Evolutionary conservation across 164 flowering plant genomes (phyloP), one percentile per base, ranked within the genome.

Genomic region (Tetrastigma voinierianum): DNA sequence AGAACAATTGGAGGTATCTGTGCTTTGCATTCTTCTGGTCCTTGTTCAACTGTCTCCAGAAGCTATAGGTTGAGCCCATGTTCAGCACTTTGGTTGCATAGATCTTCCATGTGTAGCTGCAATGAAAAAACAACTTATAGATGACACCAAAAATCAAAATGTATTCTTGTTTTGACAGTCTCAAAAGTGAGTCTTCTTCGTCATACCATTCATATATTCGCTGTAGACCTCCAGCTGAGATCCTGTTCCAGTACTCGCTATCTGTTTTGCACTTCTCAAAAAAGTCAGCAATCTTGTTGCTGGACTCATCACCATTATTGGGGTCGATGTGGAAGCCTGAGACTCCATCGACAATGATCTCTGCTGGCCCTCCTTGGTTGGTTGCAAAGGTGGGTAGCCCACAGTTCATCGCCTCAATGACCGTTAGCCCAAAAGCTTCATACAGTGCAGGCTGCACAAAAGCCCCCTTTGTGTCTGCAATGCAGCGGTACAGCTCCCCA

Each of bases 91-190:
- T 93, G 64, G 82, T 84, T 25, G 98, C 99, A 66, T 96, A 93
- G n/a, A 96, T 93, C 77, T 93, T 90, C 99, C 99, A 96, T 61
- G 99, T 93, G 56, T 93, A 96, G 86, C 99, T 96, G 82, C 80
- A 78, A 62, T 20, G 62, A 20, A 61, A 64, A 15, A 51, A 21
- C 54, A 9, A 23, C 10, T 10, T 21, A n/a, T 48, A 43, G 13
- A 21, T n/a, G 17, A 63, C 17, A 6, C 43, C 8, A 51, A 14
- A 25, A 51, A 40, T 4, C 24, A 32, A 32, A 32, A 32, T 32
- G 40, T 0, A 32, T 32, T 32, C 40, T 32, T 32, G 40, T 32
- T 32, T 32, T 3, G 40, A 32, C 6, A 32, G 40, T 32, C 40
- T 66, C 57, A 53, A 43, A 13, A 9, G 18, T 55, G 8, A 25